Conservation (phyloP, 228 moss, liverwort and hornwort genomes). For the Sphagnum fallax region DNA sequence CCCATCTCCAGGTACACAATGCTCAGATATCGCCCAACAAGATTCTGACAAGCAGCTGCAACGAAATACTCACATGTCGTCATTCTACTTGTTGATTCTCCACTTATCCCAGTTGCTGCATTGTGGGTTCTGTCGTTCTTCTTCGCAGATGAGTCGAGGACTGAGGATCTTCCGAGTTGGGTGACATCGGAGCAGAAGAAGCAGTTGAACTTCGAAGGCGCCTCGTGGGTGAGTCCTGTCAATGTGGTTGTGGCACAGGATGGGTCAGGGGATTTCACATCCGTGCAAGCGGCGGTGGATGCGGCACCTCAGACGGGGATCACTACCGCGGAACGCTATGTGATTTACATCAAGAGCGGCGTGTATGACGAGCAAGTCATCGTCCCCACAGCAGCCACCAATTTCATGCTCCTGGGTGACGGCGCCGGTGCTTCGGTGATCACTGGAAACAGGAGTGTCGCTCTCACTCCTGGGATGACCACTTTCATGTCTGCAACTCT, state of each 20-base stretch:
- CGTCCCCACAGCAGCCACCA: conserved; percentile 24
- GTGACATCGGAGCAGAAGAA: too few relatives aligned
- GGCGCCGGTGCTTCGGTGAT: conserved; percentile 50
- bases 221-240: conserved; percentile 2
- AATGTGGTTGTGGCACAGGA: conserved; percentile 43
- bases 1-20: too few relatives aligned
- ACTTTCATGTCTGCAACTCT: conserved; percentile 56
- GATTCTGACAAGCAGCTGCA: too few relatives aligned
- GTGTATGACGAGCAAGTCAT: conserved; percentile 50
- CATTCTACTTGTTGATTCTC: neutral
- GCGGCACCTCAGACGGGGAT: conserved; percentile 2
- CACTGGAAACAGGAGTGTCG: conserved; percentile 41
- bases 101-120: too few relatives aligned
- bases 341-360: conserved; percentile 52
- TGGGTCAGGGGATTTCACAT: conserved; percentile 29
- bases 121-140: too few relatives aligned
- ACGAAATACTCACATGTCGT: neutral
- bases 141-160: too few relatives aligned
- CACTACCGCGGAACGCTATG: conserved; percentile 11
- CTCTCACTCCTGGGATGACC: conserved; percentile 31
- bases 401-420: conserved; percentile 45
- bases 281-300: conserved; percentile 36
- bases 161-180: conserved; percentile 8
- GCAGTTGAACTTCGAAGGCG: conserved; percentile 7
- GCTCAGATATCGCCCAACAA: too few relatives aligned